Conservation (phyloP, 805 yeast species). For the Candida ipomoeae region DNA sequence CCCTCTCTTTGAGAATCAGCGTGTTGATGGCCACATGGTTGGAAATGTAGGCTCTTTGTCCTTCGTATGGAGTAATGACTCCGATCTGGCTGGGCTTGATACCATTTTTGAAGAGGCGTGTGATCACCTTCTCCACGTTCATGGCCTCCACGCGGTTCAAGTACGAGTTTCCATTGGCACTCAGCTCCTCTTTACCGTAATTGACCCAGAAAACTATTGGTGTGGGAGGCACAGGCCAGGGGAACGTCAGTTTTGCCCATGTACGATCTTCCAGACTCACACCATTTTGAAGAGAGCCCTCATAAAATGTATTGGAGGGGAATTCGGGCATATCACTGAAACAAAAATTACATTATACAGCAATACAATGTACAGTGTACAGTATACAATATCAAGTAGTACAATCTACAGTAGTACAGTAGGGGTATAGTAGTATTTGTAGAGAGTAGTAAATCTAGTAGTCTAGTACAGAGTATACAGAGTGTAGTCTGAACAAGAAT, state of each 20-base stretch:
- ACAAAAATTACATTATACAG: no score
- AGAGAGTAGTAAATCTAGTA: no score
- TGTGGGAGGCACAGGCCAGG: constrained; percentile 78
- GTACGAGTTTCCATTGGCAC: constrained; percentile 74
- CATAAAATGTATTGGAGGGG: constrained; percentile 87
- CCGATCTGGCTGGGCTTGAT: constrained; percentile 71
- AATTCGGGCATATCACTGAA: constrained; percentile 44
- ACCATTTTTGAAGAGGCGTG: constrained; percentile 71
- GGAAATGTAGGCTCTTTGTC: constrained; percentile 78
- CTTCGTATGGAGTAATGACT: constrained; percentile 91
- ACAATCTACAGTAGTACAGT: no score
- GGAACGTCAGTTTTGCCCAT: constrained; percentile 54
- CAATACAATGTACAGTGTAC: no score
- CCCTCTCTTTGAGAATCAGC: constrained; percentile 41
- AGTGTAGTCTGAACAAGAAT: no score
- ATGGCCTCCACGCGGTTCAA: constrained; percentile 86
- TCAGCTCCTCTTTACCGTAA: constrained; percentile 83
- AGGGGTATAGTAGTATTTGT: no score
- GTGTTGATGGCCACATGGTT: constrained; percentile 72
- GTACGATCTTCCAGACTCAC: constrained; percentile 73
- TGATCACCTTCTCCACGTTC: constrained; percentile 76
- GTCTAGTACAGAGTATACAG: no score
- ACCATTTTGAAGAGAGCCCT: constrained; percentile 88
- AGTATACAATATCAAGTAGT: no score
- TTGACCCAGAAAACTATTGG: constrained; percentile 98